A percentile compares a stretch with the other conserved stretches of the same genome.
Evolutionary conservation across 1,139 yeast species (phyloP).

Genomic region (Hyphopichia burtonii): DNA sequence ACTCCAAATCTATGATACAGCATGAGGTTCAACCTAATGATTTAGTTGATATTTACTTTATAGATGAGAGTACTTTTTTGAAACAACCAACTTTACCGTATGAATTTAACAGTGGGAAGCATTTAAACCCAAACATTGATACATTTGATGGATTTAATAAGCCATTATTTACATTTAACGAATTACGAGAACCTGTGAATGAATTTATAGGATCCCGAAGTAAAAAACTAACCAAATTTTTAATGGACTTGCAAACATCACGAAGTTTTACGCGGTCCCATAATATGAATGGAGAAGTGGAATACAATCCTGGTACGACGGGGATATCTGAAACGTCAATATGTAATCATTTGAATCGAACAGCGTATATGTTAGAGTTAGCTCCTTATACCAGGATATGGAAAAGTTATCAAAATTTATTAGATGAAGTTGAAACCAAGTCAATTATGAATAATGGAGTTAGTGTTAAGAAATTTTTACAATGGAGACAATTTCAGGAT

Average conservation of each 20-base stretch:
- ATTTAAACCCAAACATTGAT: constrained; percentile 8
- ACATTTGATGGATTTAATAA: not conserved
- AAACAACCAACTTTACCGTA: constrained; percentile 24
- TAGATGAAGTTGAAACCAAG: constrained; percentile 25
- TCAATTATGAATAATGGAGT: constrained; percentile 12
- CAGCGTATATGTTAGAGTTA: constrained; percentile 26
- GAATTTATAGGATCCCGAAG: constrained; percentile 27
- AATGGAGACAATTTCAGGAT: constrained; percentile 39
- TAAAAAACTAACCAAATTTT: constrained; percentile 18
- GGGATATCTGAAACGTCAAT: constrained; percentile 29
- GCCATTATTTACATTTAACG: constrained; percentile 1
- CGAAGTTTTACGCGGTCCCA: constrained; percentile 17
- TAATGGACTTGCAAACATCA: constrained; percentile 13
- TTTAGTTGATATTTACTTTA: constrained; percentile 29
- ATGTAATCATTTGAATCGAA: constrained; percentile 15
- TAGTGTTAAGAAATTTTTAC: constrained; percentile 28
- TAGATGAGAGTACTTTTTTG: constrained; percentile 23
- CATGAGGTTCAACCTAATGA: constrained; percentile 39
- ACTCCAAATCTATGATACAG: constrained; percentile 34
- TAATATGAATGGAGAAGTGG: not conserved
- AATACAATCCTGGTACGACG: constrained; percentile 13
- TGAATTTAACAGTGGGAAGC: constrained; percentile 37
- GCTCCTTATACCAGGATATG: constrained; percentile 36
- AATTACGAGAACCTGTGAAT: not conserved
- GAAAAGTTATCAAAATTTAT: constrained; percentile 30